A percentile compares a stretch with the other conserved stretches of the same genome.
These are phyloP conservation scores for Blastobotrys capitulatus DNA, from an alignment of 1,139 yeast genomes.

Conservation along the genomic window DNA sequence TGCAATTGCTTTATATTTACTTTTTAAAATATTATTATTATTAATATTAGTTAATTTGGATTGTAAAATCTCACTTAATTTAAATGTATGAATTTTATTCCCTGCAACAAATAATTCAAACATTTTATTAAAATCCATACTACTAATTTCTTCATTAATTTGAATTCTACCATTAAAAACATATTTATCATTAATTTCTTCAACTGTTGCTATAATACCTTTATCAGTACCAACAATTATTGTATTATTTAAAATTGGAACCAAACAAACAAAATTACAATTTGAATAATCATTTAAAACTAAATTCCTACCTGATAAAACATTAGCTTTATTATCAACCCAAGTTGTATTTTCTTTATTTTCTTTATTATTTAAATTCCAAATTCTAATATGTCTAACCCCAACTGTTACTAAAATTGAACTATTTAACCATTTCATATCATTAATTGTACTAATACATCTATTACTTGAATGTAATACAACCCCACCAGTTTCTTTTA, in stretches of 20 bases:
- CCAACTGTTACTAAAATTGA: slow-evolving; percentile 48
- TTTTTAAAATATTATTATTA: no score
- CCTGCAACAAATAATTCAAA: slow-evolving; percentile 22
- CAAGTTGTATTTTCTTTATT: not conserved
- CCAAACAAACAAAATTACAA: slow-evolving; percentile 42
- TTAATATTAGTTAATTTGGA: not conserved
- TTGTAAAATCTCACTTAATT: slow-evolving; percentile 8
- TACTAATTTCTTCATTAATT: slow-evolving; percentile 17
- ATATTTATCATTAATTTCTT: slow-evolving; percentile 14
- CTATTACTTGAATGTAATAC: slow-evolving; percentile 45
- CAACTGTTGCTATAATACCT: slow-evolving; percentile 37
- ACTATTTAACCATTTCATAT: slow-evolving; percentile 51
- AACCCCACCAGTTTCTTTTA: slow-evolving; percentile 20
- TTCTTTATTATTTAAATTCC: slow-evolving; percentile 39
- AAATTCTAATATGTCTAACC: slow-evolving; percentile 51
- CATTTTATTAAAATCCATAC: slow-evolving; percentile 25
- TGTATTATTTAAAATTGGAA: slow-evolving; percentile 31
- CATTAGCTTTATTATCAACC: slow-evolving; percentile 28
- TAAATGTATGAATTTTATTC: slow-evolving; percentile 9
- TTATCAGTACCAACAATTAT: slow-evolving; percentile 41
- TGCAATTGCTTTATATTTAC: slow-evolving; percentile 4
- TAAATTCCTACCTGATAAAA: slow-evolving; percentile 54
- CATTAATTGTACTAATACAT: slow-evolving; percentile 54
- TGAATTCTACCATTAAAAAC: slow-evolving; percentile 16
- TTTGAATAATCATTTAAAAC: slow-evolving; percentile 46